Evolutionary conservation across 176 grass and related monocot species (phyloP), one percentile per base, ranked within the genome.

Genomic region (Aegilops sharonensis): DNA sequence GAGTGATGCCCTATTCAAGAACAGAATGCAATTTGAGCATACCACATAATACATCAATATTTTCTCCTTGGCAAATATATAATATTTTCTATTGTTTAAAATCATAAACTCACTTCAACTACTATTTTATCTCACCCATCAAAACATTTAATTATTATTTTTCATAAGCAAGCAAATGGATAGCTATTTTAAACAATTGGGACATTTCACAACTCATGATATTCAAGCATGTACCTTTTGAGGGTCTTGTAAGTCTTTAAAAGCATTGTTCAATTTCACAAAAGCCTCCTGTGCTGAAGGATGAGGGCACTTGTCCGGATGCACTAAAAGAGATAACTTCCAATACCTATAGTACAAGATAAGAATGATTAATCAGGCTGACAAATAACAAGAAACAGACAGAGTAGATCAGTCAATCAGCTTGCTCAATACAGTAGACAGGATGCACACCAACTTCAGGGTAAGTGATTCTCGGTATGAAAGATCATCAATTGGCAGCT

Each of bases 281-380:
- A 98, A 98, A 2, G 93, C 93, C 64, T 94, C 89, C 73, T 98
- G 96, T 75, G 96, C 93, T 71, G 84, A 87, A 83, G 96, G 96
- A 90, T 98, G 96, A 84, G 96, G 86, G 52, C 96, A 98, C 74
- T 98, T 98, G 66, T 98, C 96, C 0, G 93, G 96, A 86, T 98
- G 96, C 29, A 98, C 96, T 83, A 98, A 84, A 83, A 98, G 90
- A 74, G 96, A 98, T 83, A 95, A 77, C 84, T 98, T 98, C 96
- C 96, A 98, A 72, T 98, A 98, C 90, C 95, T 98, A 83, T n/a
- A 81, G 37, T 60, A 67, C 75, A 64, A 66, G n/a, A 72, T 37
- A 73, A 18, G n/a, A 60, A 32, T 11, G n/a, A 89, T 89, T 83
- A 56, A 57, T 80, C 13, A 75, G 70, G 18, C 9, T 36, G 50